phyloP scores from a whole-genome alignment of 352 stramenopile species.

The Phytophthora podocarpi region DNA sequence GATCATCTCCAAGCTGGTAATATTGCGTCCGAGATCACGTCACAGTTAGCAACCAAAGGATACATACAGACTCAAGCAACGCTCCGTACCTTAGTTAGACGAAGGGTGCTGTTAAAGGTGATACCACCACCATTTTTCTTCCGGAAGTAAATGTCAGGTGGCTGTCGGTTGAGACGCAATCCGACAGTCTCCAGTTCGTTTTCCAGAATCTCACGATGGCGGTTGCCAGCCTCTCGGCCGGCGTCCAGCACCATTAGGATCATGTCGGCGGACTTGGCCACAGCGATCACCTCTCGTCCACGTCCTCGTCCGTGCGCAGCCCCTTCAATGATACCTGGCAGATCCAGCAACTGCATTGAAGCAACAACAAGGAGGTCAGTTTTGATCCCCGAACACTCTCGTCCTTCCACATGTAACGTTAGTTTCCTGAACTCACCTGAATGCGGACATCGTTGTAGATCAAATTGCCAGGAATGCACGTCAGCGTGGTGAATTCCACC shows the following conservation, averaged over 20 bases:
- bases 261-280: slow-evolving; percentile 98
- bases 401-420: neutral
- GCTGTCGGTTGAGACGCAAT: slow-evolving; percentile 96
- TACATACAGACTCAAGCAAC: slow-evolving; percentile 2
- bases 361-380: neutral
- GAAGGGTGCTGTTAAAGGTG: slow-evolving; percentile 96
- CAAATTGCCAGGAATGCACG: slow-evolving; percentile 97
- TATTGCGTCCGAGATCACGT: neutral
- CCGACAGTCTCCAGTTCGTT: slow-evolving; percentile 98
- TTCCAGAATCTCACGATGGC: slow-evolving; percentile 96
- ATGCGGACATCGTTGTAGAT: slow-evolving; percentile 97
- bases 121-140: slow-evolving; percentile 95
- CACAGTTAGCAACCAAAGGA: neutral
- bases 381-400: neutral
- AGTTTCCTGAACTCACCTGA: slow-evolving; percentile 68
- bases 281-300: slow-evolving; percentile 98
- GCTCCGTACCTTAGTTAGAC: slow-evolving; percentile 91
- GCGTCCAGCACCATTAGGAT: slow-evolving; percentile 99
- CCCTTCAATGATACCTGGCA: slow-evolving; percentile 99
- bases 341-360: slow-evolving; percentile 93
- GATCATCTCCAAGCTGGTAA: slow-evolving; percentile 81
- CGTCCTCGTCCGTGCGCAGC: slow-evolving; percentile 97
- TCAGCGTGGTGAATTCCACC: slow-evolving; percentile 99
- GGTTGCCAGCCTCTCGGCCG: slow-evolving; percentile 97
- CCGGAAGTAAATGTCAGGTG: slow-evolving; percentile 96